Conservation (phyloP, 768 basidiomycete species). For the Solioccasus polychromus region DNA sequence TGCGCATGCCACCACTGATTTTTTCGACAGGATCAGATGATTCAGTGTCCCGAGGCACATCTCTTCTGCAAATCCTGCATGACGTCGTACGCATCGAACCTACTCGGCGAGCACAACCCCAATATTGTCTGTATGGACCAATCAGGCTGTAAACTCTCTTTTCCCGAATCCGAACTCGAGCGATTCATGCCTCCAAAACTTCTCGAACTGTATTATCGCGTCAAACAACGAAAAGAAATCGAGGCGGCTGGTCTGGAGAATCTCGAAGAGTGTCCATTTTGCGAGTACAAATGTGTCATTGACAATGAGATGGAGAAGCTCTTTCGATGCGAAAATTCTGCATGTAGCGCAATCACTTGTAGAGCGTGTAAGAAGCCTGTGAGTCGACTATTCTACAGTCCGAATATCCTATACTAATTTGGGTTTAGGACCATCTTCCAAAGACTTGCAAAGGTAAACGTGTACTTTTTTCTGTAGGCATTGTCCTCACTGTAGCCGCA, state of each 20-base stretch:
- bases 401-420: neutral
- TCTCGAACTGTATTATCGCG: constrained; percentile 65
- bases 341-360: constrained; percentile 77
- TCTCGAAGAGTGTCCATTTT: constrained; percentile 88
- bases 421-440: constrained; percentile 69
- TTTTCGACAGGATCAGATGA: constrained; percentile 66
- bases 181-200: constrained; percentile 68
- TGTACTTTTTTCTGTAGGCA: neutral
- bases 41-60: constrained; percentile 88
- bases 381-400: constrained; percentile 19
- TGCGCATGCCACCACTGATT: neutral
- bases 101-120: constrained; percentile 61
- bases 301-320: constrained; percentile 66
- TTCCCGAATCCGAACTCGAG: constrained; percentile 65
- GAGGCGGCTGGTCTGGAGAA: constrained; percentile 74
- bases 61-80: constrained; percentile 81
- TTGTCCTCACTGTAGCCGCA: constrained; percentile 24
- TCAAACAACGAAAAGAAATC: constrained; percentile 77
- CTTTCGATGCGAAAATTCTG: constrained; percentile 52
- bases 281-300: constrained; percentile 82
- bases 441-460: constrained; percentile 70
- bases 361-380: constrained; percentile 73
- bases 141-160: constrained; percentile 64
- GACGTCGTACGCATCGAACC: constrained; percentile 60
- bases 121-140: constrained; percentile 80